Base-by-base conservation (phyloP, 257 asterid genomes). In the Voacanga thouarsii region DNA sequence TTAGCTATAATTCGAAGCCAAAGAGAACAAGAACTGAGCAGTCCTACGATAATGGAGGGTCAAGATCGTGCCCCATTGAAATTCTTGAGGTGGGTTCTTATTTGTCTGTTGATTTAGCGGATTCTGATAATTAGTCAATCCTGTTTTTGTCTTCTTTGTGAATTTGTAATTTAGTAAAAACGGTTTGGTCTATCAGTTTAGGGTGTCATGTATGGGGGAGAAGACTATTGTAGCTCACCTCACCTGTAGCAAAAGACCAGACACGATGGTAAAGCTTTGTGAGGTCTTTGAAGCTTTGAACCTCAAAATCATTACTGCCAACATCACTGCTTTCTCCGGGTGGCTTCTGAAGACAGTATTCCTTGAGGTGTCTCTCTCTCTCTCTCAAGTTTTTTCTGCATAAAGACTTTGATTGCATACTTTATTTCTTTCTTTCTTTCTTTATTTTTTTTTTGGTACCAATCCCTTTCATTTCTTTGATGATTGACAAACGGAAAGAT, bases 211-310 rank as follows among this genome's bases (percentile, higher is more conserved):
- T 74, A 87, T 92, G 92, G 91, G 90, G 43, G 90, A 92, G 69
- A 90, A 85, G 88, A 91, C 84, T 16, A 44, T 85, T 7, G 97
- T 88, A 63, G 91, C 92, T 26, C 92, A 97, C 89, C 85, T 94
- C 79, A 86, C 92, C 30, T 94, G 99, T 83, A 79, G 80, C 72
- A 92, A 92, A 80, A 84, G 92, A 87, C 77, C 76, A 75, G 94
- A 94, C 85, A 92, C 97, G 59, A 88, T 94, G 89, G 91, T 91
- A 19, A 91, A 87, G 80, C 76, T 94, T 0, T 92, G 98, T 77
- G 91, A 92, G 60, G 83, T 88, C n/a, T 94, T 94, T 51, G 98
- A 94, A 73, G 80, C 92, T 73, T 72, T 94, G 84, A 84, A 92
- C 57, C 92, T 94, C 88, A 92, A 89, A 80, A 81, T 94, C 79